Base-by-base conservation (phyloP, 495 filamentous ascomycete species). In the Aspergillus sclerotiicarbonarius region DNA sequence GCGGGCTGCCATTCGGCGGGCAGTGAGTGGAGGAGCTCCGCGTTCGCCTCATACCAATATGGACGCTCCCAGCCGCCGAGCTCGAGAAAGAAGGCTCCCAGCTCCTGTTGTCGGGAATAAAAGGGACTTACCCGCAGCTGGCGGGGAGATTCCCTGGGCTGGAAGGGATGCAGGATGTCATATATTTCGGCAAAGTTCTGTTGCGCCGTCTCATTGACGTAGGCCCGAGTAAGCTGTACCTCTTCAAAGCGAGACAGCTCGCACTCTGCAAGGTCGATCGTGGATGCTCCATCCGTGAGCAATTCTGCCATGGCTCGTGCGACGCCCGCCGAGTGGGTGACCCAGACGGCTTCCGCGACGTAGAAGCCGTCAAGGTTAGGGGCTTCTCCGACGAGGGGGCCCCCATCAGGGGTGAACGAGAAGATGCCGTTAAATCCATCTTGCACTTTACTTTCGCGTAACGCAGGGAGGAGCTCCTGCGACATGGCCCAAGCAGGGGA, bases 401-500 rank as follows among this genome's bases (percentile, higher is more conserved):
- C 78, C 7, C 78, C 78, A 58, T 82, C 80, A 0, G 80, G 79
- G 0, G 80, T 82, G 52, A 82, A 80, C 0, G 80, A 81, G 57
- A 82, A 81, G 57, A 82, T 64, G 10, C 78, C 80, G 53, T 81
- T 79, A 66, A 82, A 82, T 0, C 77, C 79, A 47, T 82, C 79
- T 0, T 64, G 70, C 21, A 82, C 71, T 35, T 80, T 47, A 18
- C 67, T 74, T 15, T 69, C 60, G 13, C 65, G 69, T 6, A 82
- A 64, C 8, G 66, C 65, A 12, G 79, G 79, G 6, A 82, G 57
- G 12, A 82, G 68, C 30, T 72, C 62, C 33, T 75, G 62, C 0
- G 76, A 67, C 48, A 72, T 71, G 46, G 73, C 67, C 79, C 79
- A 82, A 1, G 79, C 79, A 0, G 77, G 76, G 9, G 63, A 68